Percentiles rank a stretch among this genome's conserved stretches.
These are phyloP conservation scores for Adansonia madagascariensis DNA, from an alignment of 441 rosid genomes.

Conservation along the genomic window DNA sequence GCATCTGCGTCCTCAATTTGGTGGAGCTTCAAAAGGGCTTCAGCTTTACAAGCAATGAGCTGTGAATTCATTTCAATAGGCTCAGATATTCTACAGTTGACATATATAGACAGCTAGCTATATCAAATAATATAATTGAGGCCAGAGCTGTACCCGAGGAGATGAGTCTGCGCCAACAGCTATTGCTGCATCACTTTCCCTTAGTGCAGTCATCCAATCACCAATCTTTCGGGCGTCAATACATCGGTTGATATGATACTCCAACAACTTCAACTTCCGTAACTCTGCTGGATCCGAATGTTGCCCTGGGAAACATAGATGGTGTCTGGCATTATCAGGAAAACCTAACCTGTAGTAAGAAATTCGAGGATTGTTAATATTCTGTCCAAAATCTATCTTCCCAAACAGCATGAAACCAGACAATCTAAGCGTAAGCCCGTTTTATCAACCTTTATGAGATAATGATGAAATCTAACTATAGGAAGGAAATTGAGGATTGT, in stretches of 20 bases:
- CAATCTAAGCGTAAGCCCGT: too few species aligned
- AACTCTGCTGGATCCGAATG: slow-evolving; percentile 54
- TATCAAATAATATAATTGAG: neutral
- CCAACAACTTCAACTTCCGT: slow-evolving; percentile 51
- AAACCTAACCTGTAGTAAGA: slow-evolving; percentile 54
- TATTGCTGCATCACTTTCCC: slow-evolving; percentile 59
- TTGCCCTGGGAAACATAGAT: slow-evolving; percentile 53
- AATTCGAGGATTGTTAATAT: neutral
- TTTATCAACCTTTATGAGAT: too few species aligned
- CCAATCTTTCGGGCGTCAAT: slow-evolving; percentile 51
- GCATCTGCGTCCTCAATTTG: slow-evolving; percentile 54
- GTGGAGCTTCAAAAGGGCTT: slow-evolving; percentile 62
- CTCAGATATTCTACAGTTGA: slow-evolving; percentile 24
- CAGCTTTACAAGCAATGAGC: slow-evolving; percentile 66
- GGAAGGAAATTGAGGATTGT: too few species aligned
- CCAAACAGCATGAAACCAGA: neutral
- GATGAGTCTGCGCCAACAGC: slow-evolving; percentile 61
- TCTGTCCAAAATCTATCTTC: neutral
- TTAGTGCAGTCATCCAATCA: slow-evolving; percentile 52
- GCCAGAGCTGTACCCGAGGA: slow-evolving; percentile 52
- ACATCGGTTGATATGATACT: slow-evolving; percentile 59
- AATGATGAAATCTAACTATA: too few species aligned
- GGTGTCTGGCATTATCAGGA: slow-evolving; percentile 54
- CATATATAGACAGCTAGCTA: slow-evolving; percentile 13
- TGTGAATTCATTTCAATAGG: slow-evolving; percentile 35